These are phyloP conservation scores for Sporothrix mexicana DNA, from an alignment of 2,329 filamentous ascomycete genomes.

Conservation along the genomic window DNA sequence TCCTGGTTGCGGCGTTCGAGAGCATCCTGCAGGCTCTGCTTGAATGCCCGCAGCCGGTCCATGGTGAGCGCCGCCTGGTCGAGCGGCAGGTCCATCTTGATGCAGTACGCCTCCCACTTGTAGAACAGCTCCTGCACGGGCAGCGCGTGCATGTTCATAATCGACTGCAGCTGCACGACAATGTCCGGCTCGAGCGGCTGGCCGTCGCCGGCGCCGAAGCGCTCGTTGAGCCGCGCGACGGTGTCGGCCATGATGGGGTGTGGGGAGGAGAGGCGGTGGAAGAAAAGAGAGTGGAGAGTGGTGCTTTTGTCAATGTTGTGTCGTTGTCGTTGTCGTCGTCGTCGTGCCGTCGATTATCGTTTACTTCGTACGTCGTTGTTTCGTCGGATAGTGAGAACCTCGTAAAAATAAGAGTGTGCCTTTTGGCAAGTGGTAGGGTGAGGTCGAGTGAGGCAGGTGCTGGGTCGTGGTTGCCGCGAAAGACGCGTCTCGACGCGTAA, in stretches of 20 bases:
- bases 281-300: too few relatives aligned
- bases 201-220: slow-evolving; percentile 61
- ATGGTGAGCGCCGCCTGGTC: slow-evolving; percentile 66
- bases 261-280: neutral
- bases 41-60: slow-evolving; percentile 75
- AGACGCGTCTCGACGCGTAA: slow-evolving; percentile 38
- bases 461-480: slow-evolving; percentile 5
- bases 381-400: neutral
- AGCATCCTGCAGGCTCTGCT: slow-evolving; percentile 83
- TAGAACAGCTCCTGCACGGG: slow-evolving; percentile 87
- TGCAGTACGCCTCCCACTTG: slow-evolving; percentile 98
- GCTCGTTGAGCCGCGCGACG: slow-evolving; percentile 52
- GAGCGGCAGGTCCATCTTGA: slow-evolving; percentile 81
- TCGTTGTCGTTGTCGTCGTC: neutral
- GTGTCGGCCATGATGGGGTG: slow-evolving; percentile 48
- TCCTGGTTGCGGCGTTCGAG: slow-evolving; percentile 59
- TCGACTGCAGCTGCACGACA: slow-evolving; percentile 79
- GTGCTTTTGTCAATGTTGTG: neutral
- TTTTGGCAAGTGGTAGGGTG: neutral
- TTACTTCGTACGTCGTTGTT: neutral
- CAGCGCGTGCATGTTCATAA: slow-evolving; percentile 82
- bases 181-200: slow-evolving; percentile 76
- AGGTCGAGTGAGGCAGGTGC: neutral
- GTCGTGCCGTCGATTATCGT: slow-evolving; percentile 4
- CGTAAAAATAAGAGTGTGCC: neutral